Evolutionary conservation across 257 asterid species (phyloP), one percentile per base, ranked within the genome.

Genomic region (Solanum verrucosum): DNA sequence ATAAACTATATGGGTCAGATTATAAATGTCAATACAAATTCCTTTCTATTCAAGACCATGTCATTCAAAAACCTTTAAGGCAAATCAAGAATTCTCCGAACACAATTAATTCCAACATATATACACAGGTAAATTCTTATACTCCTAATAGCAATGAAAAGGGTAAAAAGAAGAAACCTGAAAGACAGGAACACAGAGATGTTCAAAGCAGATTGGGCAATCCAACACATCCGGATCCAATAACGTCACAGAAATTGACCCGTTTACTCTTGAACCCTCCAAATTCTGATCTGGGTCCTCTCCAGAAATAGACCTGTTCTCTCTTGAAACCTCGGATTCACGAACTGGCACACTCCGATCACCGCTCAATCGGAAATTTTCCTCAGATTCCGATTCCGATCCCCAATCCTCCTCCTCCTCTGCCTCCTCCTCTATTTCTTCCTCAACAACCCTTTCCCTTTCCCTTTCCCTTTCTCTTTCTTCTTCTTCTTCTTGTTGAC

Each of bases 141-240:
- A 56, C n/a, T 18, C 65, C 2, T 27, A 38, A 38, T 11, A 77
- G 34, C 25, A 77, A 77, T 77, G 33, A 42, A 40, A 3, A 59
- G 29, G 29, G 71, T n/a, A n/a, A 63, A 63, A 25, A 38, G 16
- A 60, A 38, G 68, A 31, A 72, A 95, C 98, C 98, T 96, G 98
- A 92, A 91, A 96, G 25, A 94, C 96, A 44, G 98, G 98, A 42
- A 90, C 63, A 86, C 86, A 84, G n/a, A 96, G 96, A 70, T 94
- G 89, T 15, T 91, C 95, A 72, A 86, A 84, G 87, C 98, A 96
- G 86, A 93, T 90, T 20, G 98, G 95, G 87, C 98, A 96, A 89
- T 96, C 96, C 90, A 96, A 90, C 79, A 96, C 95, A 88, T 93
- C 98, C 68, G 95, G 92, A 87, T 96, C 98, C 34, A 92, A 85